Percentiles rank a stretch among this genome's conserved stretches.
Evolutionary conservation across 352 stramenopile genomes (phyloP).

Genomic region (Pythium biforme): DNA sequence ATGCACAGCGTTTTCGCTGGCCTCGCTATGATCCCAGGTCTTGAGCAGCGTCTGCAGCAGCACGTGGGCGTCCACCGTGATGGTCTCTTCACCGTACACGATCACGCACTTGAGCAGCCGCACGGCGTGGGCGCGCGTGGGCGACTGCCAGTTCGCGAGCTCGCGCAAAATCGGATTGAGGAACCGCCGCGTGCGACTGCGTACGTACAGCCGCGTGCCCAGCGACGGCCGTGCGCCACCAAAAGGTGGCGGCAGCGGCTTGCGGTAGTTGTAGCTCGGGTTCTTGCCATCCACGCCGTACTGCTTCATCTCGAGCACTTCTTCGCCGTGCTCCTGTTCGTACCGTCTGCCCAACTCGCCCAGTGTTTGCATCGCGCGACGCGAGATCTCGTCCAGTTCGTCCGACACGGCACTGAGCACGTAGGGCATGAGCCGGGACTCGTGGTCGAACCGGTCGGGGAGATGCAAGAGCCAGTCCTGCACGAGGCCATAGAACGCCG

Average conservation of each 20-base stretch:
- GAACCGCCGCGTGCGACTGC: conserved; percentile 87
- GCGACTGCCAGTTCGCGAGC: conserved; percentile 89
- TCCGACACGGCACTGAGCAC: conserved; percentile 90
- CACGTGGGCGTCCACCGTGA: conserved; percentile 88
- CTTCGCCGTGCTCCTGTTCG: conserved; percentile 65
- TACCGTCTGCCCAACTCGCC: conserved; percentile 55
- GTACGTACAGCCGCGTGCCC: conserved; percentile 90
- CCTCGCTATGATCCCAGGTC: conserved; percentile 39
- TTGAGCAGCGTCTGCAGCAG: conserved; percentile 71
- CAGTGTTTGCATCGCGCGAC: conserved; percentile 72
- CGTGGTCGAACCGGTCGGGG: conserved; percentile 93
- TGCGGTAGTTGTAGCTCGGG: conserved; percentile 82
- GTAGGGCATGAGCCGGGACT: conserved; percentile 93
- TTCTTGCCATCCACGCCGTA: conserved; percentile 93
- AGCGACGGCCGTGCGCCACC: conserved; percentile 69
- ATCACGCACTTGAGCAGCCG: conserved; percentile 89
- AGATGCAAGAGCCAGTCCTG: conserved; percentile 89
- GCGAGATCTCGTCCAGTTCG: conserved; percentile 41
- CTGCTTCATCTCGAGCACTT: conserved; percentile 93
- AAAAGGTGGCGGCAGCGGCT: conserved; percentile 83
- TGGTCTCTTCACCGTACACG: conserved; percentile 93
- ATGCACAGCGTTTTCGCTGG: conserved; percentile 5
- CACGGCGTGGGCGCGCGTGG: conserved; percentile 79
- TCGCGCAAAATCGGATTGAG: conserved; percentile 88
- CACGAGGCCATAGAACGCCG: conserved; percentile 87